Conservation (phyloP, 164 flowering plant genomes). For the Cinnamomum chago region DNA sequence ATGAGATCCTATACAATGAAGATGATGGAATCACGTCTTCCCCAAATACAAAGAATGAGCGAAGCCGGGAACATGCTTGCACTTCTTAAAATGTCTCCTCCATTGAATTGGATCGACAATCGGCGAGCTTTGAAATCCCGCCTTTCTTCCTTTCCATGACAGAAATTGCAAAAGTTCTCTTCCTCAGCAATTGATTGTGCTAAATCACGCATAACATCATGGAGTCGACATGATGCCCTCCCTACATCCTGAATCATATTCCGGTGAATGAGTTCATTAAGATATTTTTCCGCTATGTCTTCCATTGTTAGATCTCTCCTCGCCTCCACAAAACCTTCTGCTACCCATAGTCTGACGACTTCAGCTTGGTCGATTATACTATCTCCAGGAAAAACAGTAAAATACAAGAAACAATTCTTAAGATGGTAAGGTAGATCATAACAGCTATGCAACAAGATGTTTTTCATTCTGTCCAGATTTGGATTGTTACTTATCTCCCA, state of each 20-base stretch:
- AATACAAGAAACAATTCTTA: constrained; percentile 24
- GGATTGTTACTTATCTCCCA: constrained; percentile 13
- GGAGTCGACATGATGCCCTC: constrained; percentile 3
- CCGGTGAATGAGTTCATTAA: constrained; percentile 9
- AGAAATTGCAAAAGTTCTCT: constrained; percentile 2
- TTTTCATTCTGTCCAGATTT: background rate
- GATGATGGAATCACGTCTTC: background rate
- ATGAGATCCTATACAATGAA: background rate
- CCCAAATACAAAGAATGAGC: background rate
- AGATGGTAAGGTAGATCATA: constrained; percentile 14
- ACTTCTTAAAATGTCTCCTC: background rate
- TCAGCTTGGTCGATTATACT: constrained; percentile 4
- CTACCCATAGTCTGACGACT: constrained; percentile 22
- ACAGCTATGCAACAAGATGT: constrained; percentile 10
- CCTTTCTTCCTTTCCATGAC: background rate
- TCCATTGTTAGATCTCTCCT: background rate
- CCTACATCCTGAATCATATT: constrained; percentile 12
- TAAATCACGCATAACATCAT: constrained; percentile 20
- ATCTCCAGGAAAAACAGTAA: constrained; percentile 16
- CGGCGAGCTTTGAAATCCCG: background rate
- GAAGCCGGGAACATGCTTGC: background rate
- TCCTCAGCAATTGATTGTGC: background rate
- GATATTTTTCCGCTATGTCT: constrained; percentile 6
- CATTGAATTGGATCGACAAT: constrained; percentile 1
- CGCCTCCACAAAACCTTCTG: constrained; percentile 19